phyloP scores from a whole-genome alignment of 345 rosid species.

The Erodium maritimum region DNA sequence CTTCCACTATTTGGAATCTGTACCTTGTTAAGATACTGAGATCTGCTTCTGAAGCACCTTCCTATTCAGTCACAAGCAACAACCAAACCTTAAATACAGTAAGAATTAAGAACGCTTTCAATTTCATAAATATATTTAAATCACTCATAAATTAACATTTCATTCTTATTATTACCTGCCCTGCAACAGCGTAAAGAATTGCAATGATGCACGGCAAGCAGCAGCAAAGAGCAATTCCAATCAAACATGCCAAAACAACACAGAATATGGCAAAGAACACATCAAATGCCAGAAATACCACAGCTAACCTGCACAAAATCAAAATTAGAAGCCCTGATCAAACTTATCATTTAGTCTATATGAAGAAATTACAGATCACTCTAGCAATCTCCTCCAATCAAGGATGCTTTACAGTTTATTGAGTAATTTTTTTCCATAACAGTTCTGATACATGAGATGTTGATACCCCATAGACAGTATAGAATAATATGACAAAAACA shows the following conservation, averaged over 20 bases:
- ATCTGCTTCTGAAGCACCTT: conserved; percentile 98
- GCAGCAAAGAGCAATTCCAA: conserved; percentile 95
- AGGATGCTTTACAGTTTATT: no score
- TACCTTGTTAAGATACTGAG: conserved; percentile 79
- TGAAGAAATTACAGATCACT: no score
- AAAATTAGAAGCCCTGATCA: conserved; percentile 12
- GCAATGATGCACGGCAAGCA: conserved; percentile 97
- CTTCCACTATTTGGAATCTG: conserved; percentile 38
- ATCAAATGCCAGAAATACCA: conserved; percentile 91
- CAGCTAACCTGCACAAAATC: conserved; percentile 76
- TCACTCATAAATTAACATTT: neutral
- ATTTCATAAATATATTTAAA: no score
- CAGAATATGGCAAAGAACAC: conserved; percentile 96
- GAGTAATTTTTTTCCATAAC: no score
- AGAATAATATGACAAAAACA: neutral
- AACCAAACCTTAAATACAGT: conserved; percentile 1
- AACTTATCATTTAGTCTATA: neutral
- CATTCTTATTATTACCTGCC: conserved; percentile 47
- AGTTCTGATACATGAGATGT: neutral
- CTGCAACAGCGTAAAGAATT: conserved; percentile 91
- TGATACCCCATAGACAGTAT: neutral
- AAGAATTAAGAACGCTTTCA: neutral
- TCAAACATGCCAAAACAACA: conserved; percentile 91
- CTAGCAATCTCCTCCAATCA: no score
- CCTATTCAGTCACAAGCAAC: conserved; percentile 33